Evolutionary conservation across 768 basidiomycete genomes (phyloP), one percentile per base, ranked within the genome.

Genomic region (Mycena alexandri): DNA sequence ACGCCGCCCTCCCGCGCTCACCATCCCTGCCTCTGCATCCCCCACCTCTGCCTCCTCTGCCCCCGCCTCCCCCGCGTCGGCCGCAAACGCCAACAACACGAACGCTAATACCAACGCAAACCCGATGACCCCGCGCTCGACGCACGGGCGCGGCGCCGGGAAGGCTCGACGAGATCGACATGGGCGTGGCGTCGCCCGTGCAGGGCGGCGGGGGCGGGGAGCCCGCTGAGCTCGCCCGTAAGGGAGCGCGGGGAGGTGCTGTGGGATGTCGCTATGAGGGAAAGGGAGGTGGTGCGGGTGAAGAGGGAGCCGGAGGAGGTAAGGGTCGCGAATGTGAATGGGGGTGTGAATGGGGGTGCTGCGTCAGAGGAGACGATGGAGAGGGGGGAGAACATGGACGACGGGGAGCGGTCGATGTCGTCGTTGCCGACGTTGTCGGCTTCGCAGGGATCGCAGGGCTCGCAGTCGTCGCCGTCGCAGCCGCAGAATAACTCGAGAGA

Each of bases 41-140:
- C n/a, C n/a, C n/a, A n/a, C n/a, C n/a, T 11, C 38, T 14, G 10
- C 55, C 22, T 22, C 52, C 52, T 13, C 52, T 10, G 11, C 34
- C 19, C 9, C 52, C 10, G 8, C 34, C 0, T 33, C 56, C 43
- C 33, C 56, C 29, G 3, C 43, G 0, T 12, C 41, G 21, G 4
- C 2, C 38, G 7, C 42, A 6, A 44, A 19, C 22, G 7, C 46
- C 14, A 24, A 16, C 25, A 44, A 44, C 10, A 5, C 25, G 1
- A 43, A 38, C 53, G n/a, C n/a, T 29, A 44, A 19, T n/a, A 7
- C 3, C 29, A 46, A 24, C 41, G 22, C 46, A n/a, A n/a, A 65
- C 47, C 68, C 60, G 14, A 50, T 69, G 58, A 69, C 68, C 11
- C 63, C 65, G 0, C 63, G 54, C 14, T 52, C 64, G 17, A 17